Conservation (phyloP, 2,329 filamentous ascomycete species). For the Proliferodiscus dingleyae region DNA sequence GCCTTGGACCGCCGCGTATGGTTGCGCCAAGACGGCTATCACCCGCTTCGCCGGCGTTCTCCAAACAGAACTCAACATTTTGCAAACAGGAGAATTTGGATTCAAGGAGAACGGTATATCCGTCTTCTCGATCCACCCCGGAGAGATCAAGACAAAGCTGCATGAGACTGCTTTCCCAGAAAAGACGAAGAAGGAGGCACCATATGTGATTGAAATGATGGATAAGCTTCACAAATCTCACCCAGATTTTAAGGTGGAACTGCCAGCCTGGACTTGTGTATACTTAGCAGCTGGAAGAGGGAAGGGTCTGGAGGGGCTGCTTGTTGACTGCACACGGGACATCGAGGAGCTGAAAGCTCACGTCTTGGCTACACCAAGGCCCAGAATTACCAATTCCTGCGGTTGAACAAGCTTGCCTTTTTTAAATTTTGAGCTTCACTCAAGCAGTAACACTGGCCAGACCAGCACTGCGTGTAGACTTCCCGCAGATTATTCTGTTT, state of each 20-base stretch:
- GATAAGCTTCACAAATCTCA: constrained; percentile 12
- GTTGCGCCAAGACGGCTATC: constrained; percentile 19
- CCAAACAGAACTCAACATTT: constrained; percentile 16
- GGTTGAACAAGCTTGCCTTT: constrained; percentile 4
- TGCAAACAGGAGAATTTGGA: constrained; percentile 11
- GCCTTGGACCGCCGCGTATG: constrained; percentile 17
- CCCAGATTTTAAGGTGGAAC: constrained; percentile 14
- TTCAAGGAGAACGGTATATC: constrained; percentile 13
- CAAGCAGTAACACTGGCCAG: too few species aligned
- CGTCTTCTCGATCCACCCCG: constrained; percentile 19
- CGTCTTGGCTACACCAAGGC: constrained; percentile 8
- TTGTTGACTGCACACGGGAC: constrained; percentile 19
- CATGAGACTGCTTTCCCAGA: constrained; percentile 17
- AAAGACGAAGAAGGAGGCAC: constrained; percentile 17
- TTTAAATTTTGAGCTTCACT: too few species aligned
- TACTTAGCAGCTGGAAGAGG: constrained; percentile 19
- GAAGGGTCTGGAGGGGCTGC: constrained; percentile 8
- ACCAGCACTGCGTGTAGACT: too few species aligned
- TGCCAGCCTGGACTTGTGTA: constrained; percentile 20
- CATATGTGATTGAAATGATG: constrained; percentile 19
- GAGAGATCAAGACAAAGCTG: constrained; percentile 16
- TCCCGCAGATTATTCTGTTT: too few species aligned
- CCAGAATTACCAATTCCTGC: constrained; percentile 18
- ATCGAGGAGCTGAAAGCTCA: constrained; percentile 16
- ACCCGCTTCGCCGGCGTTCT: constrained; percentile 17